phyloP scores from a whole-genome alignment of 2,329 filamentous ascomycete species.

The Exophiala oligosperma region DNA sequence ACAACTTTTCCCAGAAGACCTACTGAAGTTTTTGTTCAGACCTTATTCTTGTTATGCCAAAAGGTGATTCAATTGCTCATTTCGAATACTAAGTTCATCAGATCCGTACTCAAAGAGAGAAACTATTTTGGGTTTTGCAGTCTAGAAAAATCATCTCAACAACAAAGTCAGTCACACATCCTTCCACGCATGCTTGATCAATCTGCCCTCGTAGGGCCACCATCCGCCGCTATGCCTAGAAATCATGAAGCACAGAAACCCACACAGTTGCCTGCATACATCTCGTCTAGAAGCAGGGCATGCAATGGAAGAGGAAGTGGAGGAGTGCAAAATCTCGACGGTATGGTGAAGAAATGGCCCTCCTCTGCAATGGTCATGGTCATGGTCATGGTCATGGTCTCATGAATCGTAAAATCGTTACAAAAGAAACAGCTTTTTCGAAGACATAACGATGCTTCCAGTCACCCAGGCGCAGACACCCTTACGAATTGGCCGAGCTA shows the following conservation, averaged over 20 bases:
- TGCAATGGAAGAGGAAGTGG: constrained; percentile 12
- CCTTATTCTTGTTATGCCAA: no score
- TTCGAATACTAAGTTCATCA: no score
- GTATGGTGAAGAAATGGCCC: neutral
- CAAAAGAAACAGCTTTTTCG: neutral
- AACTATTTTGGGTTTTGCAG: constrained; percentile 1
- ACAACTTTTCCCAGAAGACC: no score
- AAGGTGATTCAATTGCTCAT: no score
- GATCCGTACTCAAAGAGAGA: neutral
- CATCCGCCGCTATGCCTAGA: constrained; percentile 17
- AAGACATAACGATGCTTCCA: neutral
- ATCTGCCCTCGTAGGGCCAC: constrained; percentile 4
- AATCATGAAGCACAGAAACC: constrained; percentile 12
- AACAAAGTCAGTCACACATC: constrained; percentile 23
- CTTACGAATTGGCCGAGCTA: neutral
- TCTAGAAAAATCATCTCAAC: constrained; percentile 8
- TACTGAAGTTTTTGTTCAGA: no score
- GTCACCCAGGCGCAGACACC: neutral
- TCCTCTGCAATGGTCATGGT: neutral
- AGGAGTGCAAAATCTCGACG: neutral
- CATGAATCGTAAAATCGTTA: neutral
- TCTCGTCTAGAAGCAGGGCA: constrained; percentile 16
- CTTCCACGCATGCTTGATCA: neutral
- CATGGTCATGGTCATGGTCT: neutral
- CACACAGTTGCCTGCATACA: constrained; percentile 23